These are phyloP conservation scores for Monascus purpureus DNA, from an alignment of 495 filamentous ascomycete species.

Conservation along the genomic window DNA sequence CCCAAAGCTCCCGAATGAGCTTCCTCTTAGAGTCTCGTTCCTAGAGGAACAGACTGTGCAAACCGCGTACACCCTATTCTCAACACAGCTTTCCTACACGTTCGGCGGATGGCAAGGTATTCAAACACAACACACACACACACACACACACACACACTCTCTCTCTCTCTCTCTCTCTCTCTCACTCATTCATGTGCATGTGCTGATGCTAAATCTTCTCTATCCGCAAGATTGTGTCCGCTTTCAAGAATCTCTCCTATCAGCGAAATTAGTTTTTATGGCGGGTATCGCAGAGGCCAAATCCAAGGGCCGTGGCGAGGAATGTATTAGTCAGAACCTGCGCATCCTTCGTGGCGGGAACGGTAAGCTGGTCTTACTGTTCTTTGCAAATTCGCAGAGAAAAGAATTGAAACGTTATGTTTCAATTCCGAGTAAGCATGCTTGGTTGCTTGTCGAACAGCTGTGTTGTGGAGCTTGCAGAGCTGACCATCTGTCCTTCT, in stretches of 20 bases:
- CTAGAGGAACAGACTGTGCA: conserved; percentile 33
- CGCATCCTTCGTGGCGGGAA: conserved; percentile 26
- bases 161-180: too few species aligned
- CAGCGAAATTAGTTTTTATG: conserved; percentile 27
- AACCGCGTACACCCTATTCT: conserved; percentile 25
- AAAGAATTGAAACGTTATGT: conserved; percentile 29
- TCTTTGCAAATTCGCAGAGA: conserved; percentile 33
- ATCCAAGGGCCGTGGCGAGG: conserved; percentile 33
- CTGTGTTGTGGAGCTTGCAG: too few species aligned
- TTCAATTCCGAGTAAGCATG: conserved; percentile 25
- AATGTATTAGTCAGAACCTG: conserved; percentile 36
- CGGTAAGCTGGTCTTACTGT: conserved; percentile 24
- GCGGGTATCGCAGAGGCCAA: conserved; percentile 33
- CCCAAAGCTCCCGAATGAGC: conserved; percentile 21
- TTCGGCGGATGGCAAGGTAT: conserved; percentile 33
- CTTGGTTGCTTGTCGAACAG: neutral
- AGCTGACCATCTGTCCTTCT: too few species aligned
- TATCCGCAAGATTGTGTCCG: conserved; percentile 30
- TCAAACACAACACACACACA: too few species aligned
- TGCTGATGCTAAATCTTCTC: too few species aligned
- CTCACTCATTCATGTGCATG: too few species aligned
- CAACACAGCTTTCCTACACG: conserved; percentile 29
- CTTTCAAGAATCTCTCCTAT: conserved; percentile 31
- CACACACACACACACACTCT: too few species aligned
- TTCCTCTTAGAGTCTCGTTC: conserved; percentile 27